These are phyloP conservation scores for Microthlaspi erraticum DNA, from an alignment of 345 rosid genomes.

Conservation along the genomic window DNA sequence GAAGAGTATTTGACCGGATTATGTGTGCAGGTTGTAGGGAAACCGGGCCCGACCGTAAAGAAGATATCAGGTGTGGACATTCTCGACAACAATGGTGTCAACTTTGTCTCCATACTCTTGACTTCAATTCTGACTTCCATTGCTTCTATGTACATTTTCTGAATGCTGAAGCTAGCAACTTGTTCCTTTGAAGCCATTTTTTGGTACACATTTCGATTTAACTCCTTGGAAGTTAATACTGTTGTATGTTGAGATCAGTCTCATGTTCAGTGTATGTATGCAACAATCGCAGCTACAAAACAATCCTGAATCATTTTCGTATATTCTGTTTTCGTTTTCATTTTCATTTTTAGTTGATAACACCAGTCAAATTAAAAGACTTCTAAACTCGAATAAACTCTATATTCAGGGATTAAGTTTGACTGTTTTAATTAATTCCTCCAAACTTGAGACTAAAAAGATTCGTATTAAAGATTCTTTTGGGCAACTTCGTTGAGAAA, in stretches of 20 bases:
- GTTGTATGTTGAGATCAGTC: conserved; percentile 22
- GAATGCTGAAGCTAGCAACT: conserved; percentile 36
- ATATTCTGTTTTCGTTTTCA: too few species aligned
- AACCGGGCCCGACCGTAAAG: conserved; percentile 92
- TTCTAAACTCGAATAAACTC: not conserved
- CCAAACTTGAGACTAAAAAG: not conserved
- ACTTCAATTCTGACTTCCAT: conserved; percentile 72
- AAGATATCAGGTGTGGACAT: conserved; percentile 78
- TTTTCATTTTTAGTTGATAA: too few species aligned
- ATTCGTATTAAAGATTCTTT: not conserved
- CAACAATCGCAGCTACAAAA: not conserved
- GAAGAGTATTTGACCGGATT: not conserved
- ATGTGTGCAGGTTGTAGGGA: conserved; percentile 75
- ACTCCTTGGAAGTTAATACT: not conserved
- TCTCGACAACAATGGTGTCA: conserved; percentile 94
- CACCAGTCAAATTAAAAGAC: too few species aligned
- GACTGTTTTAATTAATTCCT: conserved; percentile 1
- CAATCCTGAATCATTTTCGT: not conserved
- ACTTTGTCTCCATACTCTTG: conserved; percentile 71
- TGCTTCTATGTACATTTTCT: conserved; percentile 67
- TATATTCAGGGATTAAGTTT: not conserved
- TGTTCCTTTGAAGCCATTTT: not conserved
- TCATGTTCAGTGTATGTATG: not conserved
- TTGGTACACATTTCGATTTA: not conserved
- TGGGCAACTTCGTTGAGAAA: not conserved